These are phyloP conservation scores for Lentithecium fluviatile DNA, from an alignment of 495 filamentous ascomycete species.

Conservation along the genomic window DNA sequence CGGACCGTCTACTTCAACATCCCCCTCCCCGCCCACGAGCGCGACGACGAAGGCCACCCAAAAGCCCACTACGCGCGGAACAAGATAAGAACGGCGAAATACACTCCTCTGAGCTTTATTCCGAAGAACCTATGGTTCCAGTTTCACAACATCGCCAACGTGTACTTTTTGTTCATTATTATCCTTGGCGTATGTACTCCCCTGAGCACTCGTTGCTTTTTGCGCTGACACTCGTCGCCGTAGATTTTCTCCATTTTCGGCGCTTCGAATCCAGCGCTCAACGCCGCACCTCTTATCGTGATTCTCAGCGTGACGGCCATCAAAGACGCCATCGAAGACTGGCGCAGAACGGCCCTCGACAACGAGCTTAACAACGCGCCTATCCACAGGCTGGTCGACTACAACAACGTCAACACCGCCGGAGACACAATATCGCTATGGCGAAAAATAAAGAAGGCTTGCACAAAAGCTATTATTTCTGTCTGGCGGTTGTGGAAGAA, in stretches of 20 bases:
- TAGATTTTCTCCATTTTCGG: constrained; percentile 98
- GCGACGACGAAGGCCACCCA: constrained; percentile 81
- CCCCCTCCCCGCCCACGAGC: constrained; percentile 71
- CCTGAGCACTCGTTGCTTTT: background rate
- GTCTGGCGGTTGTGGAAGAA: constrained; percentile 58
- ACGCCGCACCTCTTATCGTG: constrained; percentile 87
- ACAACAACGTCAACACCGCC: constrained; percentile 89
- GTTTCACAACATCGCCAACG: constrained; percentile 97
- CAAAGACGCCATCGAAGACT: constrained; percentile 99
- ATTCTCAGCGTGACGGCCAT: constrained; percentile 89
- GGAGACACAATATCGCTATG: constrained; percentile 82
- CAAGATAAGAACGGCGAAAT: constrained; percentile 97
- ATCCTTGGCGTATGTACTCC: constrained; percentile 76
- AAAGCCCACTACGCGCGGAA: constrained; percentile 73
- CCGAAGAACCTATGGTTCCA: constrained; percentile 97
- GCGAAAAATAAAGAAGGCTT: constrained; percentile 91
- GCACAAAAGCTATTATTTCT: constrained; percentile 59
- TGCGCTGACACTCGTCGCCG: constrained; percentile 14
- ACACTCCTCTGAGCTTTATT: constrained; percentile 92
- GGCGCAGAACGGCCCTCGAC: constrained; percentile 86
- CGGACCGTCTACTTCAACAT: constrained; percentile 80
- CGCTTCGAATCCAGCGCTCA: constrained; percentile 82
- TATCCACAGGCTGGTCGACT: constrained; percentile 83
- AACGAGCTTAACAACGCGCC: constrained; percentile 96
- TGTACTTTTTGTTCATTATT: constrained; percentile 96